Base-by-base conservation (phyloP, 768 basidiomycete species). In the Tephrocybe sp. region DNA sequence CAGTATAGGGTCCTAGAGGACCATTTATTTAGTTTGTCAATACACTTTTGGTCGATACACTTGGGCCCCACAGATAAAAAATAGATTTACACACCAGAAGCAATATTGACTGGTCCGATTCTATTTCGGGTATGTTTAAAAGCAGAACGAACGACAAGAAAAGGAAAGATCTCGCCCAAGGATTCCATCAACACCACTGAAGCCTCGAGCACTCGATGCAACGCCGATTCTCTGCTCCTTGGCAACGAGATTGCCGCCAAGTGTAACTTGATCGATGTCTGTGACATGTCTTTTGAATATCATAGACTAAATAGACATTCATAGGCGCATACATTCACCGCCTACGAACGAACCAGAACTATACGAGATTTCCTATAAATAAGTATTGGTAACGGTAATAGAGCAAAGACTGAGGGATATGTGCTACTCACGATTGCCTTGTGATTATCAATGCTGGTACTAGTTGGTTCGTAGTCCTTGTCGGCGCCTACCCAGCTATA, bases 331-430 rank as follows among this genome's bases (percentile, higher is more conserved):
- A 79, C 75, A 80, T 66, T 83, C 79, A 36, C 73, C 68, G 21
- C 82, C 81, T 32, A 69, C 70, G 69, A 83, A 78, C 21, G 65
- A 68, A 8, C 81, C 83, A 21, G 79, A 78, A 33, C 80, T 80
- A 58, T 83, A 83, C 52, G 70, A 73, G 24, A 81, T 78, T 49
- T 70, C 74, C 78, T 82, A 41, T 20, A 17, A 11, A 36, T 36
- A 4, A 15, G 4, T 36, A 15, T 36, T 7, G n/a, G n/a, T 11
- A 36, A 36, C 34, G n/a, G n/a, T n/a, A n/a, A n/a, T n/a, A n/a
- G n/a, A n/a, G n/a, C n/a, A n/a, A 18, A 3, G 38, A 21, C 8
- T 20, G 38, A 39, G 3, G 8, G 4, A 39, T 9, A 15, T 9
- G 5, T 12, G 38, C 28, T 4, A 68, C 72, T 44, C 54, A 74